Evolutionary conservation across 2,329 filamentous ascomycete genomes (phyloP), one percentile per base, ranked within the genome.

Genomic region (Berkeleyomyces basicola): DNA sequence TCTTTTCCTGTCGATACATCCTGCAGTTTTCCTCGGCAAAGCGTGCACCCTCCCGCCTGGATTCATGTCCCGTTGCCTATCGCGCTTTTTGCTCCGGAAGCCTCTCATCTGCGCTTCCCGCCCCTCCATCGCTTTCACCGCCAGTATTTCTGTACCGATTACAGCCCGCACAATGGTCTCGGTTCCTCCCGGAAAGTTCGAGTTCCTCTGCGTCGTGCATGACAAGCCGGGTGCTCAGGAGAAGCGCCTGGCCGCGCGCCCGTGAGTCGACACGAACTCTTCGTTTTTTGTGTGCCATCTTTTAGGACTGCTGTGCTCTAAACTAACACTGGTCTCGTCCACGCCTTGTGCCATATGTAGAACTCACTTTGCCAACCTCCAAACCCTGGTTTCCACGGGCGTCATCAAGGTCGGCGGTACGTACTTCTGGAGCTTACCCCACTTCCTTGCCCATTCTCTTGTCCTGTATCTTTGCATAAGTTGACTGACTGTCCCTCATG

Each of bases 201-300:
- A 88, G 72, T 90, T 84, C 76, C 79, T 90, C 44, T 83, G 85
- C 68, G 77, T 89, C 64, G 70, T 88, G 44, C 86, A 84, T 10
- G 86, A 89, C 72, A 81, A 83, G 71, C 79, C 83, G 1, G 82
- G 79, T 47, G 76, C 72, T 23, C 73, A 79, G 64, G 77, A 77
- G 67, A 86, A 85, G 77, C 77, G 86, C 62, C 73, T 87, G 36
- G 79, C 82, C 67, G 77, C 83, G 55, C 76, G 82, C 66, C 71
- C 76, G 82, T 85, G 71, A 68, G 80, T 75, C 39, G 7, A 31
- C 16, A n/a, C 4, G 3, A 9, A 33, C 40, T 58, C 53, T 58
- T 39, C 53, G 7, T 16, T 14, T 16, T n/a, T 51, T n/a, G 5
- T 10, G 10, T 46, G 16, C 10, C 49, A 16, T 39, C 6, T 14